Evolutionary conservation across 1,139 yeast species (phyloP), one percentile per base, ranked within the genome.

Genomic region (Yamadazyma trypodendri): DNA sequence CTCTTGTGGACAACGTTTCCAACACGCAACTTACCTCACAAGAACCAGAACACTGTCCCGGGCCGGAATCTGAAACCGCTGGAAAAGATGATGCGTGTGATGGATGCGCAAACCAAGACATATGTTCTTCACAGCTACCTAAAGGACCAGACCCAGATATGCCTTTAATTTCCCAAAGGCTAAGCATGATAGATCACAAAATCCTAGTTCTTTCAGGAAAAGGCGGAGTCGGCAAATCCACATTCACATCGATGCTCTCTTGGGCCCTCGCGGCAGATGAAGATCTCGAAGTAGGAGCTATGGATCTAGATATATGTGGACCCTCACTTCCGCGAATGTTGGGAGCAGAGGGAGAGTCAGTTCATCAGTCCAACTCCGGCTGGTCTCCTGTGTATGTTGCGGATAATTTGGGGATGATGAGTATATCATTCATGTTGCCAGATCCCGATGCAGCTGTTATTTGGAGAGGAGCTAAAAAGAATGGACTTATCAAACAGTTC

Each of bases 141-240:
- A 84, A 84, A 54, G 97, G 97, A 0, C 97, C 97, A 0, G 98
- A 94, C 58, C 96, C 96, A 0, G 98, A 94, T 58, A 65, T 92
- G 35, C 88, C 92, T 1, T 47, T 77, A n/a, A 92, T 94, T 36
- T 80, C 79, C 31, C 75, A 77, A 35, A 74, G 92, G 39, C 65
- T 92, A 41, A 60, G 76, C 2, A 73, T 75, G 35, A 84, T 94
- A 21, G 74, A 81, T 48, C 97, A 92, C 45, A 92, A 92, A 61
- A 67, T 92, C 1, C 66, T 92, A 28, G 95, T 94, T 0, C 68
- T 92, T 4, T 86, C 96, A 2, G 98, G 98, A 10, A 92, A 92
- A 63, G 99, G 99, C 13, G 99, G 99, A 12, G 99, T 92, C 2
- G 99, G 99, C 0, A 92, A 92, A 59, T 87, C 96, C 1, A 94